These are phyloP conservation scores for Ustilago lituana DNA, from an alignment of 1,284 basidiomycete genomes.

Conservation along the genomic window DNA sequence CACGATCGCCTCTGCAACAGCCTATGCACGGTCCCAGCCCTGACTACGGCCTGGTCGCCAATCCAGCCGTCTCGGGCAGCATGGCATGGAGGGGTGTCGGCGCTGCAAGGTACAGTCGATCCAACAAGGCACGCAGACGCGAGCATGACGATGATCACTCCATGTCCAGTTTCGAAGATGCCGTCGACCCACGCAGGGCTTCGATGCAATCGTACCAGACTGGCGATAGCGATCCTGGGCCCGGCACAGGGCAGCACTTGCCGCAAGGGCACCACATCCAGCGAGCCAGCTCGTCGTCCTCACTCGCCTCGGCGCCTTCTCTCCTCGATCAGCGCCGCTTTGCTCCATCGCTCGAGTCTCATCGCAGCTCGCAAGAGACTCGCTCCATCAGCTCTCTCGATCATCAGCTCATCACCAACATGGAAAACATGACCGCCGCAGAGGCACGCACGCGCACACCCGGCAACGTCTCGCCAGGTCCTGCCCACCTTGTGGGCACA, in stretches of 20 bases:
- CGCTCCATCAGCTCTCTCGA: conserved; percentile 57
- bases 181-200: conserved; percentile 46
- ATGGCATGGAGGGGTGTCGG: conserved; percentile 51
- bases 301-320: conserved; percentile 49
- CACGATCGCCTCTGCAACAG: conserved; percentile 37
- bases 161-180: conserved; percentile 53
- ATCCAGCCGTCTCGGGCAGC: conserved; percentile 30
- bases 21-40: conserved; percentile 33
- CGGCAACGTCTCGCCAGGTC: conserved; percentile 54
- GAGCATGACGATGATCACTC: conserved; percentile 56
- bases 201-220: conserved; percentile 61
- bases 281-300: conserved; percentile 53
- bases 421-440: conserved; percentile 62
- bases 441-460: conserved; percentile 47
- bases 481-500: conserved; percentile 42
- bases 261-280: conserved; percentile 45
- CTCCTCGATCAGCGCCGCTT: conserved; percentile 46
- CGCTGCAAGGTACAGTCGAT: conserved; percentile 30
- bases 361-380: conserved; percentile 47
- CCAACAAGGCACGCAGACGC: conserved; percentile 41
- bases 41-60: conserved; percentile 30
- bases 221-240: conserved; percentile 60
- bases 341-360: conserved; percentile 47
- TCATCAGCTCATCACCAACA: conserved; percentile 60
- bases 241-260: conserved; percentile 32